Percentiles rank a stretch among this genome's conserved stretches.
Conservation (phyloP, 139 green algal species). For the Yamagishiella unicocca region DNA sequence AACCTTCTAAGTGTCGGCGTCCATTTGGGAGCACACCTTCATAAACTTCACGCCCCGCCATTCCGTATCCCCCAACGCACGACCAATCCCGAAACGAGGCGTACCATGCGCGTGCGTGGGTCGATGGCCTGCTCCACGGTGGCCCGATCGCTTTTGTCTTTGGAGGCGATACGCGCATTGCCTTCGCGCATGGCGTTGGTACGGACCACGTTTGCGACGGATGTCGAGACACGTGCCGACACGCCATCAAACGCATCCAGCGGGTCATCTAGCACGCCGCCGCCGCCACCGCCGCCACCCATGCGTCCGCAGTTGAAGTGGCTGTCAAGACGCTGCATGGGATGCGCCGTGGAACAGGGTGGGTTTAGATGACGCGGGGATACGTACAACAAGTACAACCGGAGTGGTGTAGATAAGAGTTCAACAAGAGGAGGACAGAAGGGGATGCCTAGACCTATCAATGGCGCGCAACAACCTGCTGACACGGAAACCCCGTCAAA, state of each 20-base stretch:
- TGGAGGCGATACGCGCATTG: not conserved
- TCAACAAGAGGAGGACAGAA: not conserved
- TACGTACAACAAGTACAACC: too few species aligned
- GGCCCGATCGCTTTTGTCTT: constrained; percentile 92
- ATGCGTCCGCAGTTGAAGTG: constrained; percentile 60
- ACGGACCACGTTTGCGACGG: constrained; percentile 60
- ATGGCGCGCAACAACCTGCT: too few species aligned
- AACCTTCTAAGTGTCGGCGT: too few species aligned
- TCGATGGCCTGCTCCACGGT: constrained; percentile 95
- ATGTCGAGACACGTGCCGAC: constrained; percentile 47
- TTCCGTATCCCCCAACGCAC: too few species aligned
- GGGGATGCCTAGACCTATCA: too few species aligned
- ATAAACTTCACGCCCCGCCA: too few species aligned
- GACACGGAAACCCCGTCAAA: too few species aligned
- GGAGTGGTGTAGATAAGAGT: not conserved
- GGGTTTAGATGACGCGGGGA: not conserved
- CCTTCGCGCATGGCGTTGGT: constrained; percentile 50
- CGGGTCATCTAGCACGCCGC: constrained; percentile 59
- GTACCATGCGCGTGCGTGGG: constrained; percentile 94
- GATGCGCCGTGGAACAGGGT: not conserved
- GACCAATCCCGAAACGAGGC: too few species aligned
- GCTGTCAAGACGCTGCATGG: constrained; percentile 65
- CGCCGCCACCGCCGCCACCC: not conserved
- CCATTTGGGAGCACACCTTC: too few species aligned
- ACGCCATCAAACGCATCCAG: constrained; percentile 66